Conservation (phyloP, 805 yeast genomes). For the Myxozyma neotropica region DNA sequence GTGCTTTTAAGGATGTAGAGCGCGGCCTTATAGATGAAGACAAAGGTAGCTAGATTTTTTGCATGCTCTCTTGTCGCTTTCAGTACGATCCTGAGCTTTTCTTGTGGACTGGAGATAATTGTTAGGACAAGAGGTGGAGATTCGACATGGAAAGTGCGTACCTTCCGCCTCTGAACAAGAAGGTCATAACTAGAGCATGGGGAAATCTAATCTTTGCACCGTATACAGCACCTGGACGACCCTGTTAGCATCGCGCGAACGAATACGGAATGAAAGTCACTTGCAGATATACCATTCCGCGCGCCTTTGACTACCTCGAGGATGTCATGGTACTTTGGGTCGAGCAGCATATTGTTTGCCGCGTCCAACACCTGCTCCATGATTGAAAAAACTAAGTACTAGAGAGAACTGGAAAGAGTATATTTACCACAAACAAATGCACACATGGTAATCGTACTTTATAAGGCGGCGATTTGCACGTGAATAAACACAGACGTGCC, state of each 20-base stretch:
- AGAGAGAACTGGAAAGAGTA: no score
- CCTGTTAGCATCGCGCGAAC: not conserved
- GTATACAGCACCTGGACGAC: slow-evolving; percentile 51
- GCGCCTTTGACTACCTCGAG: slow-evolving; percentile 47
- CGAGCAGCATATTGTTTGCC: slow-evolving; percentile 18
- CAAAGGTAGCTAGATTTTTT: slow-evolving; percentile 57
- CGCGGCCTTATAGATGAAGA: slow-evolving; percentile 53
- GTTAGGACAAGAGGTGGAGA: not conserved
- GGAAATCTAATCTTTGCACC: slow-evolving; percentile 65
- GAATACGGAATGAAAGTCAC: not conserved
- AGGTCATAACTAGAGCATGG: slow-evolving; percentile 64
- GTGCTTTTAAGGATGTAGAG: slow-evolving; percentile 37
- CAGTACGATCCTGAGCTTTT: slow-evolving; percentile 52
- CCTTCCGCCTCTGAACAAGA: slow-evolving; percentile 58
- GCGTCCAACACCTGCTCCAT: slow-evolving; percentile 1
- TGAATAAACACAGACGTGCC: no score
- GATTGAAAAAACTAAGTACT: no score
- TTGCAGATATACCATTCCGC: slow-evolving; percentile 42
- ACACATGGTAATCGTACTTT: no score
- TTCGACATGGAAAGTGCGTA: slow-evolving; percentile 23
- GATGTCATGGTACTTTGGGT: slow-evolving; percentile 45
- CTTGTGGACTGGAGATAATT: slow-evolving; percentile 39
- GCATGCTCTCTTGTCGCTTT: slow-evolving; percentile 61
- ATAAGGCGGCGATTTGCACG: no score
- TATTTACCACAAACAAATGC: no score